Conservation (phyloP, 176 grass and related monocot genomes). For the Musa schizocarpa region DNA sequence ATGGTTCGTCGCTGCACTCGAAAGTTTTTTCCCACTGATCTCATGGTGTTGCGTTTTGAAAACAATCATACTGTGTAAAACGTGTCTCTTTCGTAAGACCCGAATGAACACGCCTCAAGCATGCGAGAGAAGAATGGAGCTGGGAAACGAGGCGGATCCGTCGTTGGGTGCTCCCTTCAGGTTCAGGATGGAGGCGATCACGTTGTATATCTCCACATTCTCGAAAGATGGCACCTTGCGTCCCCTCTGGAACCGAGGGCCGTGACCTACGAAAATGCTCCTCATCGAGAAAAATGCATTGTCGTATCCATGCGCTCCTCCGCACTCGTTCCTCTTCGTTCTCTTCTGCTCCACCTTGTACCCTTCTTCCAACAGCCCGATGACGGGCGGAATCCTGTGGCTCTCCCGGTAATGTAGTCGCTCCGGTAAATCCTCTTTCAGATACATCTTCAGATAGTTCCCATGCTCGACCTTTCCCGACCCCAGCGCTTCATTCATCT, state of each 20-base stretch:
- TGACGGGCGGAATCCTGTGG: constrained; percentile 75
- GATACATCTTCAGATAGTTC: constrained; percentile 54
- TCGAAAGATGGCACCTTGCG: constrained; percentile 68
- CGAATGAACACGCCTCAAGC: constrained; percentile 18
- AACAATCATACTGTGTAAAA: too few species aligned
- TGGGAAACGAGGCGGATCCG: constrained; percentile 59
- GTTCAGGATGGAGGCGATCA: constrained; percentile 62
- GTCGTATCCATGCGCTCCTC: constrained; percentile 79
- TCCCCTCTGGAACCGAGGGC: constrained; percentile 59
- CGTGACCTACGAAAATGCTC: constrained; percentile 63
- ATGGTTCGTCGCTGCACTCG: too few species aligned
- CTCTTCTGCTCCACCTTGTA: constrained; percentile 61
- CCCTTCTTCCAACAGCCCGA: constrained; percentile 67
- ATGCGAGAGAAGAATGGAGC: constrained; percentile 44
- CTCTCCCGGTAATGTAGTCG: constrained; percentile 59
- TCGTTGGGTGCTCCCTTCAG: constrained; percentile 71
- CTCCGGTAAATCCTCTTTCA: constrained; percentile 74
- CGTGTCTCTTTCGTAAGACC: not conserved
- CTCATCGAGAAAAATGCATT: constrained; percentile 92
- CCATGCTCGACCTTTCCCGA: constrained; percentile 75
- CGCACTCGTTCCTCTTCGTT: constrained; percentile 44
- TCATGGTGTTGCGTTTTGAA: too few species aligned
- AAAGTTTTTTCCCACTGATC: too few species aligned
- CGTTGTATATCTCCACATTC: constrained; percentile 91
- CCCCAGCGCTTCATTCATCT: constrained; percentile 80